phyloP scores from a whole-genome alignment of 2,329 filamentous ascomycete genomes.

The Escovopsis sp. region DNA sequence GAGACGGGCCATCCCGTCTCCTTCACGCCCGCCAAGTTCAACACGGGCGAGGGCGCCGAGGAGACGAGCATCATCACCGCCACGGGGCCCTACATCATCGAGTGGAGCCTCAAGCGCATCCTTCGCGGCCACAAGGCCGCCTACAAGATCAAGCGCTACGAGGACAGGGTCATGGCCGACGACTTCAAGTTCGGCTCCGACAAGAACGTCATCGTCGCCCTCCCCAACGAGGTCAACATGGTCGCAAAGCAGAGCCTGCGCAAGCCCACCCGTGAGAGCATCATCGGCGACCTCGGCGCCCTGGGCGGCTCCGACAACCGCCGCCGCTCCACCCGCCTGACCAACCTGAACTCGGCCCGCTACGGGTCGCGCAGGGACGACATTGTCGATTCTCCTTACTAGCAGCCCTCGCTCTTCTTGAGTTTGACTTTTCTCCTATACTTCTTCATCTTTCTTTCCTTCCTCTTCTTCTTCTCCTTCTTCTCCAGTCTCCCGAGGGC shows the following conservation, averaged over 20 bases:
- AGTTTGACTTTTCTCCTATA: no score
- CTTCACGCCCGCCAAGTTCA: slow-evolving; percentile 90
- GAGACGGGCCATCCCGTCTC: slow-evolving; percentile 77
- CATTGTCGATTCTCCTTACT: slow-evolving; percentile 61
- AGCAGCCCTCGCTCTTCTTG: slow-evolving; percentile 7
- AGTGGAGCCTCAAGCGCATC: slow-evolving; percentile 90
- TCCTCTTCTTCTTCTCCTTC: no score
- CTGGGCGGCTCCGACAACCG: slow-evolving; percentile 32
- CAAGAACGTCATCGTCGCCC: slow-evolving; percentile 93
- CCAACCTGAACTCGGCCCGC: slow-evolving; percentile 39
- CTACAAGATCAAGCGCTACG: slow-evolving; percentile 93
- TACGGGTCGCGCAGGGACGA: slow-evolving; percentile 70
- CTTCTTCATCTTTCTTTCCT: no score
- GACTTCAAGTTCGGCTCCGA: slow-evolving; percentile 97
- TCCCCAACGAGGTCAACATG: slow-evolving; percentile 98
- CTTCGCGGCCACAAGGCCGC: slow-evolving; percentile 67
- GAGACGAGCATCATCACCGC: slow-evolving; percentile 96
- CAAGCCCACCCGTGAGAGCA: slow-evolving; percentile 84
- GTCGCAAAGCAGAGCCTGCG: slow-evolving; percentile 74
- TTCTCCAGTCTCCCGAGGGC: no score
- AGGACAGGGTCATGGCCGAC: slow-evolving; percentile 90
- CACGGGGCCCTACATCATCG: slow-evolving; percentile 90
- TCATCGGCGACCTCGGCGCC: slow-evolving; percentile 45
- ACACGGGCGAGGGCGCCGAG: slow-evolving; percentile 62
- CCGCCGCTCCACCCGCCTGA: slow-evolving; percentile 36